Evolutionary conservation across 2,329 filamentous ascomycete genomes (phyloP), one percentile per base, ranked within the genome.

Genomic region (Botrytis fragariae): DNA sequence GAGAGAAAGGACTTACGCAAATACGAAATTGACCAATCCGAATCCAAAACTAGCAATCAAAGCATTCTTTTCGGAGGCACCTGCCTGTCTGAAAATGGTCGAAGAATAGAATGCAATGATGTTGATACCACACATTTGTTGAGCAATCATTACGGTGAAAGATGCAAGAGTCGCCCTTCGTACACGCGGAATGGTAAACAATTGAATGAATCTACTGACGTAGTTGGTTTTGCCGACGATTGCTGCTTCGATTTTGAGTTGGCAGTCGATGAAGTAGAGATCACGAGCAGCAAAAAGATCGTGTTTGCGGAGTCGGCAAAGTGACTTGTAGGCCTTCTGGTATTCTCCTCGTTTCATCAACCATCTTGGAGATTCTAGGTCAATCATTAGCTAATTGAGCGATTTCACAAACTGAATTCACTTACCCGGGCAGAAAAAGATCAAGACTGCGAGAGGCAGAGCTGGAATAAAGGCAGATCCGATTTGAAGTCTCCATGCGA

Each of bases 91-190:
- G 77, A 90, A 90, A 16, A 90, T 84, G 12, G 89, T 90, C 0
- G 89, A 90, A 1, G 88, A 91, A 82, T 94, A 94, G 81, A 94
- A 94, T 1, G 91, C 90, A 72, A 93, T 91, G 72, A 93, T 91
- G 79, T 93, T 93, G 80, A 79, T 78, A 73, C 78, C 78, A n/a
- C 65, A 80, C 76, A 80, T 81, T 51, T 80, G 79, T 71, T 80
- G 79, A 1, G 77, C 78, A 68, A 80, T 90, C 93, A 97, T 97
- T 77, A 95, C 92, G 1, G 90, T 89, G 76, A 90, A 92, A 0
- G 93, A 92, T 9, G 93, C 93, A 44, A 92, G 85, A 5, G 90
- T 95, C 4, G 94, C 94, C 59, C 91, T 87, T 22, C 91, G 87
- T 18, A 92, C 85, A 64, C 92, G 87, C 1, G 91, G 90, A 73